Evolutionary conservation across 345 rosid genomes (phyloP), one percentile per base, ranked within the genome.

Genomic region (Pelargonium nanum): DNA sequence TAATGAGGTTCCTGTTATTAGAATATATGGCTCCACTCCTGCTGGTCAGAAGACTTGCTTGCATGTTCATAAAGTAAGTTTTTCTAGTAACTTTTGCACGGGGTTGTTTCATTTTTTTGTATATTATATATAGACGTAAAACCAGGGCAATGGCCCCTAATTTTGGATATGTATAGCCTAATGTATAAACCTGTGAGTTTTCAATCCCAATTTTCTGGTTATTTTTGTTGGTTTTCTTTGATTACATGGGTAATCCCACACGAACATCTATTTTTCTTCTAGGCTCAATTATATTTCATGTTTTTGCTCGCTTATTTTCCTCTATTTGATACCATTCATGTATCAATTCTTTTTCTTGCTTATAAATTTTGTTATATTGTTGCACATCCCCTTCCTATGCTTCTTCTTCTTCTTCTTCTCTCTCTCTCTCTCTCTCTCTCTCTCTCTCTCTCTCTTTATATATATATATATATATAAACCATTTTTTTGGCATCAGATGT

Each of bases 21-120:
- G 98, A 72, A 65, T 89, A 44, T 92, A 86, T 72, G 98, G 97
- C 21, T 84, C 98, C 13, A 92, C 97, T 22, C 95, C 96, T 28
- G 80, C 87, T 60, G 97, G 95, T 68, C 95, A 92, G 73, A 92
- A 92, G 80, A 82, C 95, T 61, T 92, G 98, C 75, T 75, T 92
- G 78, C 98, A 92, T 64, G 69, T 92, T 75, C 98, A 89, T 72
- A 71, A 82, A 61, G 98, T 92, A 74, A 72, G 77, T 40, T 63
- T 48, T 8, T 68, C 25, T 56, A 30, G 48, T 66, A 19, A 58
- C 48, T 58, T 23, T 12, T 40, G 9, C 48, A 40, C 2, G 9
- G 15, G 3, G 48, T 40, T 12, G 40, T 30, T 30, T 9, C 48
- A 2, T 40, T 6, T 40, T 40, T 40, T 40, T 40, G 16, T 15